Base-by-base conservation (phyloP, 2,329 filamentous ascomycete genomes). In the Ophioceras dolichostomum region DNA sequence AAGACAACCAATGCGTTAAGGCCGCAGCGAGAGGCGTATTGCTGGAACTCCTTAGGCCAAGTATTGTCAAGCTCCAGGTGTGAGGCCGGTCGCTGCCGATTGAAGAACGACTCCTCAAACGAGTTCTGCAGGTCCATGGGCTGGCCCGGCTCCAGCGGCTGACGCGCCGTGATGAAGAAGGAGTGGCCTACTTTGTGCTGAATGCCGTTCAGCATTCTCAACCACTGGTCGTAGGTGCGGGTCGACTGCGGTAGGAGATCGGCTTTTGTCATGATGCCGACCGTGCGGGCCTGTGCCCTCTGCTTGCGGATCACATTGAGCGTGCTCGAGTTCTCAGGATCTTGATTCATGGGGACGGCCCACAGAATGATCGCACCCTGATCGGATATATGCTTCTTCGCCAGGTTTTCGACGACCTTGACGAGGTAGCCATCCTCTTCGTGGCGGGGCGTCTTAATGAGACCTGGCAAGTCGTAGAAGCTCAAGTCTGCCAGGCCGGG, bases 181-280 rank as follows among this genome's bases (percentile, higher is more conserved):
- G 82, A 83, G n/a, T 83, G 67, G 0, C 77, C 79, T 0, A 88
- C 70, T 0, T 53, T 50, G 41, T 83, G 84, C 2, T 71, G 69
- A 2, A 71, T 51, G 0, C 76, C 74, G 0, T 64, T 60, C 4
- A 94, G 64, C 39, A 87, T 79, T 0, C 68, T 60, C 0, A 73
- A 51, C 70, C 82, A 84, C 39, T 79, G 75, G 0, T 56, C 46
- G 20, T 59, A 50, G 0, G 64, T 59, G 1, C 73, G 59, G 2
- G 67, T 62, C 0, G 67, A 66, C 0, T 58, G 52, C 0, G 75
- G 69, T 0, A 87, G 58, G 0, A 82, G 68, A 43, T 94, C 88
- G 0, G 87, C 86, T 49, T 94, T 94, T 0, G 87, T 94, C 13
- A 94, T 66, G 0, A 94, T 82, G 0, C 84, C 84, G 37, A 83